Conservation (phyloP, 129 eudicot species). For the Helichrysum umbraculigerum region DNA sequence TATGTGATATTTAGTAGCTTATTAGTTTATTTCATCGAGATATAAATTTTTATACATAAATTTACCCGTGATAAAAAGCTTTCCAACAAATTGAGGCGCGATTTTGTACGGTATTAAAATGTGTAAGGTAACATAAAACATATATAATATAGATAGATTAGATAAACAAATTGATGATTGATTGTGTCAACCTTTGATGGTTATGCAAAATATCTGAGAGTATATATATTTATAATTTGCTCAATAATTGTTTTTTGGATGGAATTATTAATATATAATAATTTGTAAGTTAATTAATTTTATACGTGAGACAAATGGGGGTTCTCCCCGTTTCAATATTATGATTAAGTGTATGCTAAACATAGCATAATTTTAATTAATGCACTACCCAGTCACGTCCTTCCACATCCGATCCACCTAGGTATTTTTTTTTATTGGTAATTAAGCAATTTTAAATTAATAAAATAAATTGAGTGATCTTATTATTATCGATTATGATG, state of each 20-base stretch:
- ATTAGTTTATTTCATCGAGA: background rate
- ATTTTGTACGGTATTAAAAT: no score
- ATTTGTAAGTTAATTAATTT: background rate
- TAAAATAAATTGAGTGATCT: background rate
- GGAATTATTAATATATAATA: no score
- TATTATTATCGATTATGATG: background rate
- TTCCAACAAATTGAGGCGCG: no score
- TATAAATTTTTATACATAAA: background rate
- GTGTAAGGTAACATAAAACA: no score
- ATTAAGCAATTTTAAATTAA: background rate
- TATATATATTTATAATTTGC: no score
- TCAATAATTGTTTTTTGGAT: no score
- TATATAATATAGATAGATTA: no score
- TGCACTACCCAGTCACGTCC: slow-evolving; percentile 6
- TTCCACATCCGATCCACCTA: slow-evolving; percentile 16
- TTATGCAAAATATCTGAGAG: background rate
- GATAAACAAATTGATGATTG: background rate
- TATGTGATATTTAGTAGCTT: background rate
- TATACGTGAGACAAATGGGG: background rate
- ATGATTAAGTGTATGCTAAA: no score
- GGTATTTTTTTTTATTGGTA: background rate
- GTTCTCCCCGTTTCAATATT: no score
- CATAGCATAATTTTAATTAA: background rate
- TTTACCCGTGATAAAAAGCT: no score
- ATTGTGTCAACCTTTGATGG: background rate